Conservation (phyloP, 768 basidiomycete genomes). For the Suillus americanus region DNA sequence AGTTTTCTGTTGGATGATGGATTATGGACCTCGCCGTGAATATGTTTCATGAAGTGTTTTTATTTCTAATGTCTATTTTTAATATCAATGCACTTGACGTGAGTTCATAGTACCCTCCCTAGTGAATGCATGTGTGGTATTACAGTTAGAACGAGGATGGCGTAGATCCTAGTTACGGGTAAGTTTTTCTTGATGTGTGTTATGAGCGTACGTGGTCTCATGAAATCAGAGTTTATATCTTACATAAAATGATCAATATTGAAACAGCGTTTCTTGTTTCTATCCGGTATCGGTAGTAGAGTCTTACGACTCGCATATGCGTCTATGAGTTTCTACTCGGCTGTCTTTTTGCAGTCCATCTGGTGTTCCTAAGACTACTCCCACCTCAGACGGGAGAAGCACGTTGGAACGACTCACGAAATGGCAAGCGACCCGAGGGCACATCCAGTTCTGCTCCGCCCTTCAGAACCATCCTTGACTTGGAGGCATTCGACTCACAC, state of each 20-base stretch:
- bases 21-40: neutral
- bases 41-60: constrained; percentile 16
- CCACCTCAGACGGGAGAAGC: no score
- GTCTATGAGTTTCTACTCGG: neutral
- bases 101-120: neutral
- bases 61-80: constrained; percentile 26
- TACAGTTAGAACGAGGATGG: neutral
- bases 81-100: neutral
- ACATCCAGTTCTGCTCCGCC: neutral
- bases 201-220: neutral
- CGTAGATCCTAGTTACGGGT: neutral
- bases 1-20: neutral
- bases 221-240: neutral
- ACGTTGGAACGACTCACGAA: neutral
- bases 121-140: neutral
- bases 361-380: neutral
- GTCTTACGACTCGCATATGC: neutral
- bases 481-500: neutral
- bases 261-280: no score
- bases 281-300: no score
- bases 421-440: neutral
- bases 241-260: neutral
- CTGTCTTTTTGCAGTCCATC: neutral
- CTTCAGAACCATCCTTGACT: neutral
- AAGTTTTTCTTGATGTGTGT: neutral